Percentiles rank a stretch among this genome's conserved stretches.
Conservation (phyloP, 805 yeast genomes). For the Metschnikowia reukaufii region DNA sequence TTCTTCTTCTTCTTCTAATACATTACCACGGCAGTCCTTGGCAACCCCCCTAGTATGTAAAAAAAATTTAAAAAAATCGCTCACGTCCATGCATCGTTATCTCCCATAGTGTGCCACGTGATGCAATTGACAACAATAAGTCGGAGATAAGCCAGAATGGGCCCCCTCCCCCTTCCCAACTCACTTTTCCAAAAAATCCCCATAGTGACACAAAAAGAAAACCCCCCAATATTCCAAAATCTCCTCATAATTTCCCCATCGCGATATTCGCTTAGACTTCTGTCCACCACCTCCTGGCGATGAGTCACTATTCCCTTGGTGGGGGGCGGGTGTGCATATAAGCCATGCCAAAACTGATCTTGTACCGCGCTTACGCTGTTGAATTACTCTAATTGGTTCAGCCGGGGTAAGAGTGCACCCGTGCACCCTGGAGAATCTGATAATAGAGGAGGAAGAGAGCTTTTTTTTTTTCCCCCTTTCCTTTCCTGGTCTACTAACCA, state of each 20-base stretch:
- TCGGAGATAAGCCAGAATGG: no score
- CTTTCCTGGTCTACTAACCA: not conserved
- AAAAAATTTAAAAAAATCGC: not conserved
- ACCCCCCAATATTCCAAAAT: no score
- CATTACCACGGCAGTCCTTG: no score
- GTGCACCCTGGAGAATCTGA: slow-evolving; percentile 14
- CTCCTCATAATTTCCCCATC: no score
- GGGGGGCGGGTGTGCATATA: not conserved
- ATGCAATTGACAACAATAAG: no score
- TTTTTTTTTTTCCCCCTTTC: not conserved
- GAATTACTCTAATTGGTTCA: slow-evolving; percentile 33
- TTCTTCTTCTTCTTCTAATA: no score
- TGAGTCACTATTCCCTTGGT: not conserved
- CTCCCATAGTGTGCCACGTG: not conserved
- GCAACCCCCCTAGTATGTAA: no score
- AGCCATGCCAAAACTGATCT: slow-evolving; percentile 26
- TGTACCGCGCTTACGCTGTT: slow-evolving; percentile 40
- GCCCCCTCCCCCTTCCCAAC: no score
- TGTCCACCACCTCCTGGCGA: no score
- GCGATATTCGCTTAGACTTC: no score
- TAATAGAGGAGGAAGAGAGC: slow-evolving; percentile 1
- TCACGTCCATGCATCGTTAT: not conserved
- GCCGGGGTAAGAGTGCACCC: slow-evolving; percentile 9
- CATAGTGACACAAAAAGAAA: no score
- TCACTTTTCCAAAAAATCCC: no score